A percentile compares a stretch with the other conserved stretches of the same genome.
Conservation (phyloP, 1,284 basidiomycete genomes). For the Leccinum griseonigrum region DNA sequence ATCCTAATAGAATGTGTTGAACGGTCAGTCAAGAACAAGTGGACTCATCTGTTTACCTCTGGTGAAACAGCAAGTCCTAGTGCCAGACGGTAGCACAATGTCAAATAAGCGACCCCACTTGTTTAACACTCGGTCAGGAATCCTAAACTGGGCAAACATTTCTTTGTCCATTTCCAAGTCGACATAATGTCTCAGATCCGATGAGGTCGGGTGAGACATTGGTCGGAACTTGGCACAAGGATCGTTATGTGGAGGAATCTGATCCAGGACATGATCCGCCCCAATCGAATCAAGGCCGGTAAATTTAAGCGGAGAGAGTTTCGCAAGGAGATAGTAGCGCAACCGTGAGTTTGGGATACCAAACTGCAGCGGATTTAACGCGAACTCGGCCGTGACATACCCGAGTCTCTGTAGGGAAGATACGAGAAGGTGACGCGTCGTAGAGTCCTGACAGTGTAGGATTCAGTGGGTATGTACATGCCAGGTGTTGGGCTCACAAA, state of each 20-base stretch:
- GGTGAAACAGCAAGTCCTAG: slow-evolving; percentile 73
- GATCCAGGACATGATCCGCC: slow-evolving; percentile 17
- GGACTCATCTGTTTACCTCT: slow-evolving; percentile 45
- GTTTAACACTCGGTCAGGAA: slow-evolving; percentile 61
- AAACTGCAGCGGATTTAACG: slow-evolving; percentile 72
- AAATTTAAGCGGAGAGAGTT: slow-evolving; percentile 41
- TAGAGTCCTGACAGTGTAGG: slow-evolving; percentile 50
- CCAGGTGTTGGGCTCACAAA: background rate
- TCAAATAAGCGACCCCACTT: slow-evolving; percentile 80
- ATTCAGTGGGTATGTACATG: slow-evolving; percentile 9
- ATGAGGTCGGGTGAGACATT: slow-evolving; percentile 1
- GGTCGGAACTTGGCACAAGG: background rate
- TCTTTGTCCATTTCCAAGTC: slow-evolving; percentile 37
- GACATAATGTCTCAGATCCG: slow-evolving; percentile 48
- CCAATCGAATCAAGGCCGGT: slow-evolving; percentile 15
- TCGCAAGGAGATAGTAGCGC: slow-evolving; percentile 76
- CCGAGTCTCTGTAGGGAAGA: slow-evolving; percentile 48
- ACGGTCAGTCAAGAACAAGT: background rate
- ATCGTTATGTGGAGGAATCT: slow-evolving; percentile 18
- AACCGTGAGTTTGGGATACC: slow-evolving; percentile 76
- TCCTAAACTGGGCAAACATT: slow-evolving; percentile 27
- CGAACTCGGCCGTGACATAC: slow-evolving; percentile 59
- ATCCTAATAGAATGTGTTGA: slow-evolving; percentile 44
- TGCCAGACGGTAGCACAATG: slow-evolving; percentile 63
- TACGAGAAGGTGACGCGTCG: slow-evolving; percentile 53